These are phyloP conservation scores for Rhododendron henanense DNA, from an alignment of 148 eudicot genomes.

Conservation along the genomic window DNA sequence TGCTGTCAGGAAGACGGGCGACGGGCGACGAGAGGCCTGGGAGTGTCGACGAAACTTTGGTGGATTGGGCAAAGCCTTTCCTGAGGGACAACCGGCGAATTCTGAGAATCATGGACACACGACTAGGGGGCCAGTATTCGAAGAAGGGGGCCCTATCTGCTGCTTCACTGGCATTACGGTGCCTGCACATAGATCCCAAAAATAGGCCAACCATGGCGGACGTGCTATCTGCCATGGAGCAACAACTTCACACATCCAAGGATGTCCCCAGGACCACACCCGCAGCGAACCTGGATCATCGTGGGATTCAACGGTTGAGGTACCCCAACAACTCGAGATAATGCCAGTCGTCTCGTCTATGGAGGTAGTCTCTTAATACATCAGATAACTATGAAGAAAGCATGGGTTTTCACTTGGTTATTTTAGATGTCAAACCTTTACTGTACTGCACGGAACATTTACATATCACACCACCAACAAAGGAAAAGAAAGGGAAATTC, in stretches of 20 bases:
- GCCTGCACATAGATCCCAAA: slow-evolving; percentile 39
- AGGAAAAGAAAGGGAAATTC: background rate
- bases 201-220: slow-evolving; percentile 41
- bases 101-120: slow-evolving; percentile 49
- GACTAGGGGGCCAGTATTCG: slow-evolving; percentile 55
- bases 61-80: slow-evolving; percentile 50
- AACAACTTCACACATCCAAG: slow-evolving; percentile 25
- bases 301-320: background rate
- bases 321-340: background rate
- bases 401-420: background rate
- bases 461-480: background rate
- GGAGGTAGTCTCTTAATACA: background rate
- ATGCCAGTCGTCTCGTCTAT: background rate
- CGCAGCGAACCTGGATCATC: background rate
- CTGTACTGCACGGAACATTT: too few species aligned
- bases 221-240: slow-evolving; percentile 28
- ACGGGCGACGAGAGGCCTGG: slow-evolving; percentile 28
- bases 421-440: too few species aligned
- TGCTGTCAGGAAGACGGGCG: slow-evolving; percentile 40
- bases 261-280: slow-evolving; percentile 16
- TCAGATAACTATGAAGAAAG: background rate
- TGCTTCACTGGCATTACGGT: slow-evolving; percentile 37
- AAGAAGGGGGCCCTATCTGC: slow-evolving; percentile 43
- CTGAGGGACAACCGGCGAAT: slow-evolving; percentile 32
- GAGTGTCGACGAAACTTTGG: slow-evolving; percentile 33